phyloP scores from a whole-genome alignment of 1,284 basidiomycete genomes.

The Waitea zeae region DNA sequence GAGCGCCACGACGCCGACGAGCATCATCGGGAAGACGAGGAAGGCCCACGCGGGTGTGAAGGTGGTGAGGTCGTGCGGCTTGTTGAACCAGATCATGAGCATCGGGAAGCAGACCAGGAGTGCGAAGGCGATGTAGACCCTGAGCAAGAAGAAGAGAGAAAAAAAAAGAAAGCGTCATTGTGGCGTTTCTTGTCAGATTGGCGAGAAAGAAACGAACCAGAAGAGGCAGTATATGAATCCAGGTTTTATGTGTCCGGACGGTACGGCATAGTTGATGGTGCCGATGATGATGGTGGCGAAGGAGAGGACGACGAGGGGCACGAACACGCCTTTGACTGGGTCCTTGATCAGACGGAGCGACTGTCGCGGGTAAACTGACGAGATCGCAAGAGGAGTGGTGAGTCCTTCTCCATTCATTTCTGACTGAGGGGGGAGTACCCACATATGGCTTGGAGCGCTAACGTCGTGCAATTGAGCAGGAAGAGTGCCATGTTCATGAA shows the following conservation, averaged over 20 bases:
- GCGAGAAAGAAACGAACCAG: conserved; percentile 18
- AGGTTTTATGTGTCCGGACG: conserved; percentile 15
- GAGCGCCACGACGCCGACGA: conserved; percentile 28
- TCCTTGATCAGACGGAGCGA: conserved; percentile 23
- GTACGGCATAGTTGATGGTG: conserved; percentile 26
- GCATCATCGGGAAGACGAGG: conserved; percentile 29
- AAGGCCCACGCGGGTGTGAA: conserved; percentile 18
- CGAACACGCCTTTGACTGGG: conserved; percentile 27
- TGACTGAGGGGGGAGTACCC: conserved; percentile 7
- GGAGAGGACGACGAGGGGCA: conserved; percentile 26
- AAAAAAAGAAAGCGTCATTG: background rate
- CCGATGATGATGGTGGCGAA: conserved; percentile 34
- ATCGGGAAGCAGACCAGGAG: conserved; percentile 26
- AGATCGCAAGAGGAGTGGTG: background rate
- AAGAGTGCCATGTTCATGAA: conserved; percentile 27
- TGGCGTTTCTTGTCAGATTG: no score
- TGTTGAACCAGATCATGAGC: conserved; percentile 33
- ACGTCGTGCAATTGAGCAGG: conserved; percentile 22
- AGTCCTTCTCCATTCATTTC: background rate
- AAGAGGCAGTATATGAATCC: conserved; percentile 22
- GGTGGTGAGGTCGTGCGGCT: conserved; percentile 23
- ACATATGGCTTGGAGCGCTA: conserved; percentile 25
- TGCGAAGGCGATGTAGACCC: conserved; percentile 25
- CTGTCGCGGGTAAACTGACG: conserved; percentile 24
- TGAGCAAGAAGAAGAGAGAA: conserved; percentile 8